Base-by-base conservation (phyloP, 192 early-diverging fungal species). In the Bifiguratus adelaidae region DNA sequence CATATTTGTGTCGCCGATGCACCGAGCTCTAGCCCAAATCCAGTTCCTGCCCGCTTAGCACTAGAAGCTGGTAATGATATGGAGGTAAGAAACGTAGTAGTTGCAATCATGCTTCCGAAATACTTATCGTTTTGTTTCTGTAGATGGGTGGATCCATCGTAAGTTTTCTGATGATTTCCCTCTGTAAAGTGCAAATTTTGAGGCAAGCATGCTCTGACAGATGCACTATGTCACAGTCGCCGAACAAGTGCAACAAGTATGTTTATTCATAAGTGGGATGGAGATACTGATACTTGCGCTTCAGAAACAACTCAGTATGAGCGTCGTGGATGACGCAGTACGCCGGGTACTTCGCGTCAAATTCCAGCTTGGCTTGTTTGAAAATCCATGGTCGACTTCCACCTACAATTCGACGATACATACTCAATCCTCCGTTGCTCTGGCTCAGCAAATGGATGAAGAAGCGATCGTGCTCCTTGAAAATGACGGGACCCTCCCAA, bases 401-500 rank as follows among this genome's bases (percentile, higher is more conserved):
- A n/a, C n/a, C 21, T 48, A 48, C 29, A 48, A 32, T 26, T n/a
- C n/a, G 28, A 15, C 15, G n/a, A 48, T 48, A 23, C 47, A 48
- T 30, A 20, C 29, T 22, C n/a, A 30, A 19, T 28, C 47, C 21
- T 20, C 28, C 4, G 47, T 48, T 22, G 47, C 29, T 6, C 16
- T 48, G 28, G 29, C 27, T 11, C 33, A 32, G 6, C 22, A 38
- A n/a, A 21, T 38, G 5, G 47, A 48, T 33, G 29, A 30, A 15
- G 47, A 48, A 33, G 29, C 47, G 22, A 48, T 48, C 2, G 47
- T 48, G 6, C 47, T 48, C 12, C 23, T 48, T 7, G 47, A 48
- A 33, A 48, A 48, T 21, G 47, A 48, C 6, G 47, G 47, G 23
- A 48, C 47, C 16, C 47, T 48, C 12, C 47, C 47, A 15, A 16